Evolutionary conservation across 208 protist genomes (phyloP), one percentile per base, ranked within the genome.

Genomic region (Leishmania martiniquensis): DNA sequence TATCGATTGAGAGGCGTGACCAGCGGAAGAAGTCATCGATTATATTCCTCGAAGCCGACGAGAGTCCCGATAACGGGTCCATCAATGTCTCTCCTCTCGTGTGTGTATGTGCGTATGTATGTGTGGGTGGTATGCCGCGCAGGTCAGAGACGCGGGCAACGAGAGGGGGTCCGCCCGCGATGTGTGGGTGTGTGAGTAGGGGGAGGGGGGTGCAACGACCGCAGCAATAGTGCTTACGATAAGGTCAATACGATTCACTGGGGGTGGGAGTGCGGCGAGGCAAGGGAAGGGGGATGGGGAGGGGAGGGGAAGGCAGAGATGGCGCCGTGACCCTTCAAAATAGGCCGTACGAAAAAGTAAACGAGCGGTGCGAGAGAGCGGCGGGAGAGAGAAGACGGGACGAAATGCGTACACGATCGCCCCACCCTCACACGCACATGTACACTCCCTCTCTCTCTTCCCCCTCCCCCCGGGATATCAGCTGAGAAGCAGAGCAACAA

Each of bases 21-120:
- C 91, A 95, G 59, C 85, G 85, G 68, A 87, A 86, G 81, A 93
- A 92, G 45, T 75, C 68, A 78, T 93, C 89, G 25, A 95, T 82
- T 34, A 92, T 77, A 1, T 52, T 49, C 17, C 82, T 76, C 5
- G 91, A 95, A 71, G 85, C 86, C 17, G 80, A 52, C 22, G 91
- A 90, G 44, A 95, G 85, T 34, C 88, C 91, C 29, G 78, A 84
- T 0, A 92, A 74, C 25, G 76, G 83, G 63, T 89, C 85, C 68
- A 72, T 83, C 49, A 20, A 29, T 60, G 32, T 7, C 34, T 76
- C 44, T 67, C 25, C 32, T 47, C 22, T 29, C 17, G 39, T 32
- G 22, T 13, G 1, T 69, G 42, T 47, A 29, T 34, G 34, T 49
- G 47, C 70, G 32, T 55, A 5, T 59, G 20, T 71, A 39, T 62